Percentiles rank a stretch among this genome's conserved stretches.
Evolutionary conservation across 805 yeast species (phyloP).

Genomic region (Metschnikowia amazonensis): DNA sequence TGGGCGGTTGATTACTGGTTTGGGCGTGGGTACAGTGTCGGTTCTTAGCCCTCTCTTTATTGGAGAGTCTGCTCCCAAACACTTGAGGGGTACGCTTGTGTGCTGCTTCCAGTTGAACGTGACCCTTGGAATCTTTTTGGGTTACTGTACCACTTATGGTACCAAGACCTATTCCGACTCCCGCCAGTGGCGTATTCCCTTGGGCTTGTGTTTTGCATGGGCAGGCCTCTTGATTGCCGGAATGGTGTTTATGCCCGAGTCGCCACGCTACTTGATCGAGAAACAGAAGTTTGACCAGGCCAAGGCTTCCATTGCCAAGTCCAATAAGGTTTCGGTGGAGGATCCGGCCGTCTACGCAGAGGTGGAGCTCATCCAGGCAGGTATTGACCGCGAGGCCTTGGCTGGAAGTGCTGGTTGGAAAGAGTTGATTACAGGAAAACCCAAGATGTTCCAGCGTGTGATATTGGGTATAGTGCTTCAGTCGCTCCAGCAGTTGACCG

Average conservation of each 20-base stretch:
- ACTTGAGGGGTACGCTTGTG: slow-evolving; percentile 67
- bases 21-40: slow-evolving; percentile 70
- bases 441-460: slow-evolving; percentile 55
- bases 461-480: slow-evolving; percentile 57
- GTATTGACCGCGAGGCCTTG: slow-evolving; percentile 55
- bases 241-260: slow-evolving; percentile 63
- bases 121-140: slow-evolving; percentile 67
- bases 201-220: slow-evolving; percentile 48
- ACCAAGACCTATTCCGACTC: slow-evolving; percentile 51
- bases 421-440: slow-evolving; percentile 60
- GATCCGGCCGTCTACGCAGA: slow-evolving; percentile 54
- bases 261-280: slow-evolving; percentile 61
- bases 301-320: slow-evolving; percentile 48
- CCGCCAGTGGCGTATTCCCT: slow-evolving; percentile 66
- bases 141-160: slow-evolving; percentile 65
- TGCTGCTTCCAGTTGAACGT: slow-evolving; percentile 67
- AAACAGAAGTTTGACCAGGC: slow-evolving; percentile 51
- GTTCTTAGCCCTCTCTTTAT: slow-evolving; percentile 65
- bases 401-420: slow-evolving; percentile 67
- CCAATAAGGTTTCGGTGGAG: slow-evolving; percentile 53
- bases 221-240: slow-evolving; percentile 47
- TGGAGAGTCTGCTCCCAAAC: slow-evolving; percentile 67
- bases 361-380: slow-evolving; percentile 52
- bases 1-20: slow-evolving; percentile 64
- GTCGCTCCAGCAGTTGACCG: slow-evolving; percentile 59